phyloP scores from a whole-genome alignment of 495 filamentous ascomycete species.

The Xylaria nigripes region DNA sequence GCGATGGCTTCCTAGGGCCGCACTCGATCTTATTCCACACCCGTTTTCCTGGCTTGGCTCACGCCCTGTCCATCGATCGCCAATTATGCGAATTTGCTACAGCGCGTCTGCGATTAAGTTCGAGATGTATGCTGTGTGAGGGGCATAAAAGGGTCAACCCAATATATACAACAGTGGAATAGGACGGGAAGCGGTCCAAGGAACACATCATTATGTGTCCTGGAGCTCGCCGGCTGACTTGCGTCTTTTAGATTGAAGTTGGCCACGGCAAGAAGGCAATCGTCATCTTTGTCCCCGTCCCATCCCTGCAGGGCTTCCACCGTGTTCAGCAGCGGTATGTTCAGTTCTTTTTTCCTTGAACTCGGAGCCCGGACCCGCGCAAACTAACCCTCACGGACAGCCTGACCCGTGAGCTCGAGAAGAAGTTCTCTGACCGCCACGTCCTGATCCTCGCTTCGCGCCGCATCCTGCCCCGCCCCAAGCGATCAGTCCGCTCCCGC shows the following conservation, averaged over 20 bases:
- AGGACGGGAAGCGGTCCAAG: conserved; percentile 64
- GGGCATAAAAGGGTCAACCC: conserved; percentile 25
- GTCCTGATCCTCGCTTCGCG: conserved; percentile 97
- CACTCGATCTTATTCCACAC: conserved; percentile 36
- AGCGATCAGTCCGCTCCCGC: conserved; percentile 89
- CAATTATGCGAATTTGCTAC: conserved; percentile 7
- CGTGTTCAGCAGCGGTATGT: conserved; percentile 97
- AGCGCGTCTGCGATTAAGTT: conserved; percentile 13
- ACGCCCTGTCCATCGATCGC: conserved; percentile 14
- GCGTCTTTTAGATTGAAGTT: conserved; percentile 85
- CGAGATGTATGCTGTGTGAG: conserved; percentile 10
- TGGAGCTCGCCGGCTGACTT: conserved; percentile 62
- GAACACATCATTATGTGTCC: conserved; percentile 32
- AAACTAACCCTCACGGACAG: conserved; percentile 41
- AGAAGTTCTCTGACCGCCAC: conserved; percentile 99
- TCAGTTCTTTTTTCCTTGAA: background rate
- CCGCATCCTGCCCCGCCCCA: conserved; percentile 95
- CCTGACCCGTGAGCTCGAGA: conserved; percentile 98
- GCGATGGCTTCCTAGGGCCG: conserved; percentile 20
- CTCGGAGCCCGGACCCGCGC: background rate
- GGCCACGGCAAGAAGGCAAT: conserved; percentile 99
- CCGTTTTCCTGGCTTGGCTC: conserved; percentile 13
- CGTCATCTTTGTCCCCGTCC: conserved; percentile 99
- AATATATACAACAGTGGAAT: conserved; percentile 43
- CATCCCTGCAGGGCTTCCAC: conserved; percentile 91